Percentiles rank a stretch among this genome's conserved stretches.
Conservation (phyloP, 1,284 basidiomycete genomes). For the Vanrija pseudolonga region DNA sequence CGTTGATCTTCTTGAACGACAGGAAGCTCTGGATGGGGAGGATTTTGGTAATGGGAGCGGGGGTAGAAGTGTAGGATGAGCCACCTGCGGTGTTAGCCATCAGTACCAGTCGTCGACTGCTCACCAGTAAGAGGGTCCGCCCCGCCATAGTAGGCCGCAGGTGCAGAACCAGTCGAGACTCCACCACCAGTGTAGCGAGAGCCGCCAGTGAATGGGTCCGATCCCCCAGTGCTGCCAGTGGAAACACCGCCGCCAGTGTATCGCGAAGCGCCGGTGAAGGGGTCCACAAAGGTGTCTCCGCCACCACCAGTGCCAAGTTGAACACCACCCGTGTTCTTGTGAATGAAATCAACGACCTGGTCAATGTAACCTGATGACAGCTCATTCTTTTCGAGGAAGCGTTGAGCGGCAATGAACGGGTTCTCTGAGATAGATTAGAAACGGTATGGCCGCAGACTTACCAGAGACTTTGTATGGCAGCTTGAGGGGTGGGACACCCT, state of each 20-base stretch:
- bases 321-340: conserved; percentile 78
- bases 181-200: conserved; percentile 21
- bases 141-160: neutral
- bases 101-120: neutral
- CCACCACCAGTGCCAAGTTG: conserved; percentile 56
- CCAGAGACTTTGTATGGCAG: conserved; percentile 88
- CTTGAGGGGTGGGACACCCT: conserved; percentile 88
- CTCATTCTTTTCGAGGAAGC: conserved; percentile 80
- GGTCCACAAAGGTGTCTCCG: conserved; percentile 68
- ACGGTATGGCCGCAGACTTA: conserved; percentile 45
- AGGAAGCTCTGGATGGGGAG: conserved; percentile 54
- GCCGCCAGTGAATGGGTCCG: conserved; percentile 41
- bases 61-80: conserved; percentile 32
- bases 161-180: neutral
- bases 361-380: conserved; percentile 80
- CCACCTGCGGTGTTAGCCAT: conserved; percentile 20
- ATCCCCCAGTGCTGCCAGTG: conserved; percentile 6
- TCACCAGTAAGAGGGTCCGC: conserved; percentile 14
- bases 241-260: conserved; percentile 50
- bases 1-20: conserved; percentile 81
- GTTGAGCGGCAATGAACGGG: conserved; percentile 82
- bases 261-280: conserved; percentile 73
- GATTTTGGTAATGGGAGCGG: conserved; percentile 51
- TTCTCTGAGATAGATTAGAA: conserved; percentile 86
- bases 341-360: conserved; percentile 89